These are phyloP conservation scores for Glarea lozoyensis DNA, from an alignment of 495 filamentous ascomycete genomes.

Conservation along the genomic window DNA sequence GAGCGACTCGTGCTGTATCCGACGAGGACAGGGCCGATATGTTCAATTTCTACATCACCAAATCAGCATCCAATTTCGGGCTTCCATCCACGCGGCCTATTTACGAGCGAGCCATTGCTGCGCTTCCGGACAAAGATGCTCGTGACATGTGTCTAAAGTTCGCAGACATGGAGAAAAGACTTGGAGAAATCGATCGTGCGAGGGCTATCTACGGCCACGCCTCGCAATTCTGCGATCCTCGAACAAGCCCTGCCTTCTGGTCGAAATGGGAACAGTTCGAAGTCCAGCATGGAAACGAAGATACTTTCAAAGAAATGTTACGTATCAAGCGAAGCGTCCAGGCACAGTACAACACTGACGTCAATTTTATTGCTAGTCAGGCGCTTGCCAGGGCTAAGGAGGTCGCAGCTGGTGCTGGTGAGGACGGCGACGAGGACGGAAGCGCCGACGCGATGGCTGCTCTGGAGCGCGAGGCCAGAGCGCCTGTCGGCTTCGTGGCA, in stretches of 20 bases:
- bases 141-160: conserved; percentile 99
- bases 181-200: conserved; percentile 94
- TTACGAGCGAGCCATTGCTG: conserved; percentile 89
- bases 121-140: conserved; percentile 87
- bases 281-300: conserved; percentile 95
- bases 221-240: conserved; percentile 93
- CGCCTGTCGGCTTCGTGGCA: conserved; percentile 86
- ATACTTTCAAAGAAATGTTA: conserved; percentile 99
- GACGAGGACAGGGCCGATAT: conserved; percentile 94
- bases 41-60: conserved; percentile 99
- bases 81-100: conserved; percentile 92
- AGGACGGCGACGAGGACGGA: conserved; percentile 29
- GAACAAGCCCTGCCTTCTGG: conserved; percentile 87
- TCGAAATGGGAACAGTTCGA: conserved; percentile 95
- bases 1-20: conserved; percentile 88
- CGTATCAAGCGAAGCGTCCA: conserved; percentile 95
- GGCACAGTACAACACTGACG: conserved; percentile 96
- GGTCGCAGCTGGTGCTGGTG: conserved; percentile 33
- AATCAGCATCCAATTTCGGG: conserved; percentile 96
- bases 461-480: conserved; percentile 79
- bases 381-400: conserved; percentile 76
- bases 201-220: conserved; percentile 93
- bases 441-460: conserved; percentile 78
- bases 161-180: conserved; percentile 93
- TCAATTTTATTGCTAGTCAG: conserved; percentile 97